These are phyloP conservation scores for Macrolepiota dolichaula DNA, from an alignment of 768 basidiomycete genomes.

Conservation along the genomic window DNA sequence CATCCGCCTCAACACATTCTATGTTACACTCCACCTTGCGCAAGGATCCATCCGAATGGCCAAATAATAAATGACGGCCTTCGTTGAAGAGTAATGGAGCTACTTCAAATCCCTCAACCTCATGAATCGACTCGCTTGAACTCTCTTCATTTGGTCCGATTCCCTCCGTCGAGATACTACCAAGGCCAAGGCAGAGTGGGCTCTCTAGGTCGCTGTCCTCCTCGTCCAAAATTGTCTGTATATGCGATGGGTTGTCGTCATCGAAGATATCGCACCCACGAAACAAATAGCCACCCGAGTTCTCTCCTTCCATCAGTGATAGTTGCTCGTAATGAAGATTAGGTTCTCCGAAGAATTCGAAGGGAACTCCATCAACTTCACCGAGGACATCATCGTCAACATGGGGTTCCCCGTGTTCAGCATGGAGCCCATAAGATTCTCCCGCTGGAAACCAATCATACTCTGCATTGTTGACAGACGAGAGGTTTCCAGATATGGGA, in stretches of 20 bases:
- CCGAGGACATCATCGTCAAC: background rate
- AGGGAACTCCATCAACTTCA: background rate
- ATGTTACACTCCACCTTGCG: constrained; percentile 19
- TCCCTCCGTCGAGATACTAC: background rate
- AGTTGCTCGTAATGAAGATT: background rate
- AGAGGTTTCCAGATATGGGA: background rate
- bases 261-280: background rate
- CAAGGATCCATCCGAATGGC: background rate
- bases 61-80: constrained; percentile 3
- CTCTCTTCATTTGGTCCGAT: background rate
- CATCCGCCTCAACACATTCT: constrained; percentile 55
- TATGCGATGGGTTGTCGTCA: background rate
- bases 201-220: background rate
- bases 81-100: constrained; percentile 6
- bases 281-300: background rate
- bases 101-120: background rate
- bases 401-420: background rate
- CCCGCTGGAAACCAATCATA: background rate
- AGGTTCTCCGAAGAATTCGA: too few species aligned
- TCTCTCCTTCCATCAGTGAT: background rate
- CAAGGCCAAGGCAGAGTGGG: background rate
- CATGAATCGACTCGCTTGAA: constrained; percentile 10
- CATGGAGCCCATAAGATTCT: background rate
- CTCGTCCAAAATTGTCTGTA: background rate
- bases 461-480: background rate